Conservation (phyloP, 2,329 filamentous ascomycete genomes). For the Orbilia javanica region DNA sequence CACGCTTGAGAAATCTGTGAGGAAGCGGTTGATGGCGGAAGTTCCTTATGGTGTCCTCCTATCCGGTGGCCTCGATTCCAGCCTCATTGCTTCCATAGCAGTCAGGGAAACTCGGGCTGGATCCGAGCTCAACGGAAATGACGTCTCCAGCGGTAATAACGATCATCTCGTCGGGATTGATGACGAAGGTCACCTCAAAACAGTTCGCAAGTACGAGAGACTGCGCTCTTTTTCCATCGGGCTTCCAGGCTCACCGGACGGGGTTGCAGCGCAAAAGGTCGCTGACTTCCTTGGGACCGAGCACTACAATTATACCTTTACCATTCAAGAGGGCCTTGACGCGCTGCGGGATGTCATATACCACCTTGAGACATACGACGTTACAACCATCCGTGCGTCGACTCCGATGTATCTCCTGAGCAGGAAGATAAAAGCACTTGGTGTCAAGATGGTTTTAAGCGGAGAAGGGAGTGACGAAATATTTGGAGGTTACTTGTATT, state of each 20-base stretch:
- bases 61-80: slow-evolving; percentile 95
- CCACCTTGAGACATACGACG: slow-evolving; percentile 97
- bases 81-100: slow-evolving; percentile 92
- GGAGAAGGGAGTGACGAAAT: slow-evolving; percentile 98
- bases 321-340: slow-evolving; percentile 95
- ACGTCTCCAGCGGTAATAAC: slow-evolving; percentile 68
- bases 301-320: slow-evolving; percentile 98
- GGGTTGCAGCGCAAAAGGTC: slow-evolving; percentile 89
- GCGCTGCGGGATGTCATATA: slow-evolving; percentile 97
- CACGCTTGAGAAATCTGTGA: slow-evolving; percentile 87
- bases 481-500: slow-evolving; percentile 98
- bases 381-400: slow-evolving; percentile 97
- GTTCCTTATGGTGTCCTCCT: slow-evolving; percentile 96
- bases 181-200: slow-evolving; percentile 88
- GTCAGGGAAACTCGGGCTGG: slow-evolving; percentile 88
- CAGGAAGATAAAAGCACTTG: slow-evolving; percentile 99
- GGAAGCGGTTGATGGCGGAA: slow-evolving; percentile 98
- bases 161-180: slow-evolving; percentile 91
- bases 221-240: slow-evolving; percentile 99
- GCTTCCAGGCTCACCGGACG: slow-evolving; percentile 91
- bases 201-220: slow-evolving; percentile 90
- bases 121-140: slow-evolving; percentile 69
- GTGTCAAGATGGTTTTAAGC: slow-evolving; percentile 98
- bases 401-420: slow-evolving; percentile 98
- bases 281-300: slow-evolving; percentile 97